Conservation (phyloP, 163 green algal genomes). For the Scenedesmus sp. region DNA sequence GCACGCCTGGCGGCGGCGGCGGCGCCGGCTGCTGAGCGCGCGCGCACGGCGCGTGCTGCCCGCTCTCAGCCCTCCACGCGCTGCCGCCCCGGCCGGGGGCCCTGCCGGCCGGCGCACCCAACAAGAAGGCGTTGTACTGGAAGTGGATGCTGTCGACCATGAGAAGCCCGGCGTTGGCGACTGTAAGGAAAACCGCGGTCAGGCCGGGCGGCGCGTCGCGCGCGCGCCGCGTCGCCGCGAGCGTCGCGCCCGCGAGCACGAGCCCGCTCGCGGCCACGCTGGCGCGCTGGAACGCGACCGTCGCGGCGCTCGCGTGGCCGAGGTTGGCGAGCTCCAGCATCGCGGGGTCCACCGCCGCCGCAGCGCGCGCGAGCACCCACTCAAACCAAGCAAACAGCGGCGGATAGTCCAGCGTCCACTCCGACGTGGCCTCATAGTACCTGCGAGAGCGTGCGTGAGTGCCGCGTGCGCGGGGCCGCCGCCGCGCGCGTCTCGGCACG, state of each 20-base stretch:
- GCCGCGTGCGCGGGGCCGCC: neutral
- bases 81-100: neutral
- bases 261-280: constrained; percentile 77
- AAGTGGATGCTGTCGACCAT: constrained; percentile 99
- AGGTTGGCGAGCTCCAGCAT: constrained; percentile 82
- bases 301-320: constrained; percentile 67
- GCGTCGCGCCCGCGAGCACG: constrained; percentile 55
- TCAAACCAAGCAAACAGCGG: constrained; percentile 98
- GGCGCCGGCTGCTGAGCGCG: neutral
- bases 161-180: constrained; percentile 81
- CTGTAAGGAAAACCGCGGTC: constrained; percentile 46
- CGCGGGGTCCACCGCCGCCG: constrained; percentile 72
- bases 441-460: constrained; percentile 49
- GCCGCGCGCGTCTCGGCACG: too few species aligned
- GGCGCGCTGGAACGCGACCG: constrained; percentile 81
- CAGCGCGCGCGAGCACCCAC: constrained; percentile 72
- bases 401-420: constrained; percentile 98
- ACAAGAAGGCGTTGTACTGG: constrained; percentile 97
- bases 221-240: constrained; percentile 4
- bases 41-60: neutral
- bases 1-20: constrained; percentile 66
- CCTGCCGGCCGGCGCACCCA: constrained; percentile 60
- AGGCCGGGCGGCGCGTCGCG: neutral
- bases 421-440: constrained; percentile 88
- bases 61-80: neutral